Percentiles rank a stretch among this genome's conserved stretches.
Conservation (phyloP, 345 rosid species). For the Eucalyptus cloeziana region DNA sequence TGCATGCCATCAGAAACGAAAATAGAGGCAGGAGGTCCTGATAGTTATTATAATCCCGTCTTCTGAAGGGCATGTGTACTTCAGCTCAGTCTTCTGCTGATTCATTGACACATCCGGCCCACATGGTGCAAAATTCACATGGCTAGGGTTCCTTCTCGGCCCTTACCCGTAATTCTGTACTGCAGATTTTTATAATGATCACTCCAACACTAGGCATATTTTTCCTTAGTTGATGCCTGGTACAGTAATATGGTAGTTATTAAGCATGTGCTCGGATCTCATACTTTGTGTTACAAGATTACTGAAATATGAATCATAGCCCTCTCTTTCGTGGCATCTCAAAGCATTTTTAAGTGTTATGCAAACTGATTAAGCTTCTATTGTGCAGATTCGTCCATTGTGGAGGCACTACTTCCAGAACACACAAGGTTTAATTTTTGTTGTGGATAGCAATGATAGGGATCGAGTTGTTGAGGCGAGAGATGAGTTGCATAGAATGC, state of each 20-base stretch:
- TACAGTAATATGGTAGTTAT: neutral
- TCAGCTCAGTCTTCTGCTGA: neutral
- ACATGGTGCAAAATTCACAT: neutral
- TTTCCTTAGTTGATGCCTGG: neutral
- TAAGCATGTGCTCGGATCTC: neutral
- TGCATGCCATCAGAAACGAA: neutral
- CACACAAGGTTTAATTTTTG: slow-evolving; percentile 70
- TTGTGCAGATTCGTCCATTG: slow-evolving; percentile 53
- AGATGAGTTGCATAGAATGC: slow-evolving; percentile 68
- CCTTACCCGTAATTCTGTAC: neutral
- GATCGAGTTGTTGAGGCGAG: slow-evolving; percentile 70
- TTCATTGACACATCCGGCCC: neutral
- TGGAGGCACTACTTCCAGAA: slow-evolving; percentile 87
- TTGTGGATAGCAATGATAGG: slow-evolving; percentile 73
- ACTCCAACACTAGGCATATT: neutral
- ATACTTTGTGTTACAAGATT: neutral
- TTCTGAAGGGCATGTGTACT: neutral
- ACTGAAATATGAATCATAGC: neutral
- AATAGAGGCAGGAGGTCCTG: neutral
- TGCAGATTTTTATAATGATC: neutral
- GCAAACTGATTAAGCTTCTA: neutral
- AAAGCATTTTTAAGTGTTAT: neutral
- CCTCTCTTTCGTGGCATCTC: neutral
- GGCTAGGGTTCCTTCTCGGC: neutral
- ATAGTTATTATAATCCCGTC: neutral